phyloP scores from a whole-genome alignment of 495 filamentous ascomycete species.

The Aspergillus taichungensis region DNA sequence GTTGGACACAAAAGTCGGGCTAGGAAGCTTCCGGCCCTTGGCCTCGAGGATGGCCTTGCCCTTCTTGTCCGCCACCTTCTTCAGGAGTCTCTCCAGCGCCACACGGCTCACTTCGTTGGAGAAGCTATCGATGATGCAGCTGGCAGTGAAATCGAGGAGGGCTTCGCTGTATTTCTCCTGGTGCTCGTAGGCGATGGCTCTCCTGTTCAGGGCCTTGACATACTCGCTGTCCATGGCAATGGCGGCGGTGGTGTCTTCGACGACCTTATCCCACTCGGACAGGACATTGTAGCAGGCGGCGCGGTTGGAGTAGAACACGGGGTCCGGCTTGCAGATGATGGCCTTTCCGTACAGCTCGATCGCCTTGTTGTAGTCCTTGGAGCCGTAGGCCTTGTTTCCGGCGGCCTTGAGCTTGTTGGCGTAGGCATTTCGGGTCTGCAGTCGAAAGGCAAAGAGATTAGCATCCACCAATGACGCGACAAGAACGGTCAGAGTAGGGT shows the following conservation, averaged over 20 bases:
- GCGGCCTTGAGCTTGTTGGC: slow-evolving; percentile 86
- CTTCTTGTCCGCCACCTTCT: slow-evolving; percentile 94
- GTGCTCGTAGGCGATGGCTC: slow-evolving; percentile 94
- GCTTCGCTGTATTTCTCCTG: slow-evolving; percentile 85
- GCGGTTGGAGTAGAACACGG: slow-evolving; percentile 97
- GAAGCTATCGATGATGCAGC: slow-evolving; percentile 98
- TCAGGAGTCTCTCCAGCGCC: slow-evolving; percentile 84
- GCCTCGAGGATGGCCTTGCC: slow-evolving; percentile 73
- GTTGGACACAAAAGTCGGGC: slow-evolving; percentile 93
- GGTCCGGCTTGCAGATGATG: slow-evolving; percentile 92
- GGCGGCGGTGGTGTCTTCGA: slow-evolving; percentile 93
- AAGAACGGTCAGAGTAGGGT: background rate
- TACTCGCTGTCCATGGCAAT: slow-evolving; percentile 89
- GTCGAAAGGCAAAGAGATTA: slow-evolving; percentile 2
- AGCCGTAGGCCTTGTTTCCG: slow-evolving; percentile 92
- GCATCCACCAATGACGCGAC: background rate
- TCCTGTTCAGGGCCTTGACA: slow-evolving; percentile 92
- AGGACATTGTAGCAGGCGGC: slow-evolving; percentile 95
- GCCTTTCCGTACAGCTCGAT: slow-evolving; percentile 93
- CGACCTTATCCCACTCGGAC: slow-evolving; percentile 86
- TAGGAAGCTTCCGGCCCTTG: slow-evolving; percentile 79
- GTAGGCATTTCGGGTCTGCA: slow-evolving; percentile 58
- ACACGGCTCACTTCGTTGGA: slow-evolving; percentile 79
- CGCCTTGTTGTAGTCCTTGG: slow-evolving; percentile 81
- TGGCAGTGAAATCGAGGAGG: slow-evolving; percentile 93